Base-by-base conservation (phyloP, 495 filamentous ascomycete species). In the Neurospora sp. region DNA sequence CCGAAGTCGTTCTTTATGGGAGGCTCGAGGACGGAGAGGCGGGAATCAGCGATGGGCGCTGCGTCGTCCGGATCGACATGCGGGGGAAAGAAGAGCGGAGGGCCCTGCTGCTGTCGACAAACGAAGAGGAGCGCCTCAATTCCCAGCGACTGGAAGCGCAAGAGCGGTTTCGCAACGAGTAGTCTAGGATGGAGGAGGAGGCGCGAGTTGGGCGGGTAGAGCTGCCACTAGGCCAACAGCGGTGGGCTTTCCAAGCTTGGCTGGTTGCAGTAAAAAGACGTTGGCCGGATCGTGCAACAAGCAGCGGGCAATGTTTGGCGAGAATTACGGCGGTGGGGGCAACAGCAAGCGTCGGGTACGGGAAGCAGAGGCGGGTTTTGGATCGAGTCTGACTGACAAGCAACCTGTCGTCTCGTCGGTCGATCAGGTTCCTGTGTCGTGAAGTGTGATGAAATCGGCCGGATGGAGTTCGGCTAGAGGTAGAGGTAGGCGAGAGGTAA, bases 41-140 rank as follows among this genome's bases (percentile, higher is more conserved):
- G 59, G 37, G 41, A 38, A 16, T 53, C 41, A 61, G 22, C 53
- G 42, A 53, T 71, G 69, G 69, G 72, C 14, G 37, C 14, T 22
- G 69, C 35, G 68, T 22, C 70, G 53, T 73, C 71, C 70, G 73
- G 71, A 20, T 35, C 73, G 71, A 71, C 74, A 73, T 73, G 72
- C 70, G 45, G 68, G 40, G 20, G 53, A 5, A 17, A 35, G 71
- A 20, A 70, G 38, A 42, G 71, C 9, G 70, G 68, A 69, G 68
- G 20, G 22, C 61, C 68, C 27, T 44, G 71, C 53, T 45, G 45
- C 1, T 69, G 68, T 59, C 53, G 35, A 40, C 70, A 39, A 69
- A 37, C 44, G 40, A 22, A 27, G 70, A 20, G 40, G 22, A 53
- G 53, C 22, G 53, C 53, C 12, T 61, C 53, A 8, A 31, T 61